Base-by-base conservation (phyloP, 441 rosid genomes). In the Euphorbia schlechtendalii region DNA sequence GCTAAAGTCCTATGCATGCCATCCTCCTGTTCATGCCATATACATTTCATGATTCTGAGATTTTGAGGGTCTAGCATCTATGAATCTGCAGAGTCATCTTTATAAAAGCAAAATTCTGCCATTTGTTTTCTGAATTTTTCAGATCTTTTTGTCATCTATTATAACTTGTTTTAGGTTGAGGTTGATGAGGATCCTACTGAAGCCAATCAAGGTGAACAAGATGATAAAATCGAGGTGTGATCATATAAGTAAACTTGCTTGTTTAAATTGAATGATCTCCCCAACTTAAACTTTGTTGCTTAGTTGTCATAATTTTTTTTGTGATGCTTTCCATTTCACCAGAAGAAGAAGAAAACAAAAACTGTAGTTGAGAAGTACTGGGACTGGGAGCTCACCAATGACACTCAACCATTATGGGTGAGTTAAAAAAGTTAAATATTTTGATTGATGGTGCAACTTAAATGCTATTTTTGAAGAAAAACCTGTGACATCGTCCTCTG, bases 401-500 rank as follows among this genome's bases (percentile, higher is more conserved):
- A 92, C 84, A 92, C 96, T 11, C 96, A 92, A 56, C 98, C 98
- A 59, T 76, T 92, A 64, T 92, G 98, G 97, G 97, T 90, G 63
- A 72, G 84, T 75, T 56, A 43, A 68, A 68, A 61, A 58, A 63
- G 55, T 73, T 17, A 3, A 30, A 62, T 32, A 34, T 52, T 17
- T 40, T 60, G 43, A 48, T 63, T 60, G 40, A 25, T 43, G 43
- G 24, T 63, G 45, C 59, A 25, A 21, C 36, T 41, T 48, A 24
- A 41, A 56, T 62, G 48, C 38, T 32, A 18, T 54, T 32, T 46
- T 69, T 58, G 43, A 22, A 8, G 49, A 5, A 25, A 25, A 52
- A 40, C 56, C 11, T 74, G 51, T 14, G 28, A 56, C 53, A 72
- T 65, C 32, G 25, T 59, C n/a, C 28, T 75, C 18, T 21, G 40